Conservation (phyloP, 805 yeast genomes). For the Blastobotrys terrestris region DNA sequence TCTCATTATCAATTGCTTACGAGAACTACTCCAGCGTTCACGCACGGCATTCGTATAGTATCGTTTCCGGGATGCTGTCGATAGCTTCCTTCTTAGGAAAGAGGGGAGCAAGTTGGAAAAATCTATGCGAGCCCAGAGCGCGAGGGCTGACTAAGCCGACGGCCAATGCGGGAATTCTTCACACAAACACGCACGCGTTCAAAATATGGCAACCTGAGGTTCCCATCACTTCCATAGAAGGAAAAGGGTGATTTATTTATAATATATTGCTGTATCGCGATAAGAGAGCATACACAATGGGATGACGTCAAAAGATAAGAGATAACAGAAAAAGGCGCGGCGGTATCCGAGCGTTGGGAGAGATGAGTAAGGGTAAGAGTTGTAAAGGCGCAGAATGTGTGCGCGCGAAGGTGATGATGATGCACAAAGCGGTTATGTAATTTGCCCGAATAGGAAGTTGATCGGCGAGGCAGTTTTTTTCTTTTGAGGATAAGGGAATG, state of each 20-base stretch:
- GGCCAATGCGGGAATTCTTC: background rate
- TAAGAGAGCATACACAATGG: no score
- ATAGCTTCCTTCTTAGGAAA: background rate
- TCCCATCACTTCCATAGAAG: no score
- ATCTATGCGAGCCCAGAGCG: background rate
- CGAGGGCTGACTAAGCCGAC: background rate
- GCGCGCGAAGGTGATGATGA: background rate
- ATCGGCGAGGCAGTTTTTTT: background rate
- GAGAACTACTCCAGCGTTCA: background rate
- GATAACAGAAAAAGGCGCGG: background rate
- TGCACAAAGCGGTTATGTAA: background rate
- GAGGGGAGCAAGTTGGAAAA: background rate
- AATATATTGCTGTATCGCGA: no score
- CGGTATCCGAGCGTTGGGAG: background rate
- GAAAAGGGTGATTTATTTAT: no score
- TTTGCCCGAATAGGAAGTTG: background rate
- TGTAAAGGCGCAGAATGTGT: background rate
- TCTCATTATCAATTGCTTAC: background rate
- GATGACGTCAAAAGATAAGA: background rate
- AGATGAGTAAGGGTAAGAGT: background rate
- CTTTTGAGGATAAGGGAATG: no score
- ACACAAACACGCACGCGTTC: background rate
- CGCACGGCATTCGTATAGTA: background rate
- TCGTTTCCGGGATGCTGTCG: background rate
- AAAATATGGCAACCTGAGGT: no score